Evolutionary conservation across 192 early-diverging fungal genomes (phyloP).

Genomic region (Pilobolus umbonatus): DNA sequence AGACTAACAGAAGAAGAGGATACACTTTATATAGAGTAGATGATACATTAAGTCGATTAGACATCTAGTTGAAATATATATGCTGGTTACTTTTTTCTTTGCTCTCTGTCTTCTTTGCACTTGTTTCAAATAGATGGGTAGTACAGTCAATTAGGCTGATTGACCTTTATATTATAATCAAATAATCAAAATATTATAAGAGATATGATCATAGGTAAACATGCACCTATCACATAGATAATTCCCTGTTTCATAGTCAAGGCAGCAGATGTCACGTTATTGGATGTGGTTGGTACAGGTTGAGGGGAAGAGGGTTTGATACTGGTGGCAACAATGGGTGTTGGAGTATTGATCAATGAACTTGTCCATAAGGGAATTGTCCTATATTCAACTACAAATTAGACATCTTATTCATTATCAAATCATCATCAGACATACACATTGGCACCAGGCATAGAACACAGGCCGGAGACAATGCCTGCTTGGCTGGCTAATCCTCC

Average conservation of each 20-base stretch:
- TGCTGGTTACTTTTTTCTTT: no score
- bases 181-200: no score
- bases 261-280: slow-evolving; percentile 10
- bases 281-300: slow-evolving; percentile 8
- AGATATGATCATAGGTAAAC: slow-evolving; percentile 1
- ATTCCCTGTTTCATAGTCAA: slow-evolving; percentile 7
- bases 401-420: not conserved
- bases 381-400: not conserved
- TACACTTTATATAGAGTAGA: no score
- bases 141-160: no score
- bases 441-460: slow-evolving; percentile 26
- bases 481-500: slow-evolving; percentile 12
- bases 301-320: not conserved
- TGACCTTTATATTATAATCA: no score
- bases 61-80: no score
- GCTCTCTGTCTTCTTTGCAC: no score
- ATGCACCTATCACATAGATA: slow-evolving; percentile 2
- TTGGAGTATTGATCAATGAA: slow-evolving; percentile 1
- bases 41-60: no score
- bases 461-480: slow-evolving; percentile 1
- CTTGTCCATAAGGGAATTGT: slow-evolving; percentile 16
- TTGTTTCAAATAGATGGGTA: no score
- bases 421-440: slow-evolving; percentile 4
- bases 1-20: no score
- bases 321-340: slow-evolving; percentile 11